A percentile compares a stretch with the other conserved stretches of the same genome.
These are phyloP conservation scores for Termitomyces sp. DNA, from an alignment of 768 basidiomycete species.

Conservation along the genomic window DNA sequence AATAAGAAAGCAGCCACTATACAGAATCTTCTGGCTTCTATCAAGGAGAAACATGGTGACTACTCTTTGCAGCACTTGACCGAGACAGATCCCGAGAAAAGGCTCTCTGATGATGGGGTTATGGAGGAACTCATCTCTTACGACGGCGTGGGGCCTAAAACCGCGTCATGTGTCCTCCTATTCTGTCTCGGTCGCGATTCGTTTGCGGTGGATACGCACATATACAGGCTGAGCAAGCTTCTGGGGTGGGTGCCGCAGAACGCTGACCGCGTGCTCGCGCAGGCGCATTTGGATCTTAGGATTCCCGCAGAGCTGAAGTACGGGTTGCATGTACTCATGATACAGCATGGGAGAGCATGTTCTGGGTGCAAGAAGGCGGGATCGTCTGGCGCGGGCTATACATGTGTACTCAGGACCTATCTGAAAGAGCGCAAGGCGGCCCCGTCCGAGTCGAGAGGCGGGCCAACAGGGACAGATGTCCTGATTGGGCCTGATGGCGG, in stretches of 20 bases:
- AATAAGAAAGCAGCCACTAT: slow-evolving; percentile 58
- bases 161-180: slow-evolving; percentile 58
- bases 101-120: slow-evolving; percentile 41
- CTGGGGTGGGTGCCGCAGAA: slow-evolving; percentile 47
- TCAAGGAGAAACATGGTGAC: slow-evolving; percentile 43
- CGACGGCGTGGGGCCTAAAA: slow-evolving; percentile 60
- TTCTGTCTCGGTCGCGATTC: slow-evolving; percentile 59
- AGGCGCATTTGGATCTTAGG: slow-evolving; percentile 52
- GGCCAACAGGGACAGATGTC: not conserved
- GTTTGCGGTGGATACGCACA: slow-evolving; percentile 65
- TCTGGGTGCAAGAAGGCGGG: slow-evolving; percentile 45
- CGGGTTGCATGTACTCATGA: slow-evolving; percentile 56
- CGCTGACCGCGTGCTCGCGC: slow-evolving; percentile 48
- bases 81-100: slow-evolving; percentile 18
- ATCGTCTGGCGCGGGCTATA: slow-evolving; percentile 15
- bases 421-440: slow-evolving; percentile 16
- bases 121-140: slow-evolving; percentile 57
- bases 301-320: slow-evolving; percentile 54
- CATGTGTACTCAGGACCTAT: slow-evolving; percentile 31
- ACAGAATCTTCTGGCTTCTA: slow-evolving; percentile 39
- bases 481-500: not conserved
- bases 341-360: slow-evolving; percentile 52
- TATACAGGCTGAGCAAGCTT: slow-evolving; percentile 50
- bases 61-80: slow-evolving; percentile 59
- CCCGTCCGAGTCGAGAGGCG: not conserved